Evolutionary conservation across 805 yeast species (phyloP), one percentile per base, ranked within the genome.

Genomic region (Candida morakotiae): DNA sequence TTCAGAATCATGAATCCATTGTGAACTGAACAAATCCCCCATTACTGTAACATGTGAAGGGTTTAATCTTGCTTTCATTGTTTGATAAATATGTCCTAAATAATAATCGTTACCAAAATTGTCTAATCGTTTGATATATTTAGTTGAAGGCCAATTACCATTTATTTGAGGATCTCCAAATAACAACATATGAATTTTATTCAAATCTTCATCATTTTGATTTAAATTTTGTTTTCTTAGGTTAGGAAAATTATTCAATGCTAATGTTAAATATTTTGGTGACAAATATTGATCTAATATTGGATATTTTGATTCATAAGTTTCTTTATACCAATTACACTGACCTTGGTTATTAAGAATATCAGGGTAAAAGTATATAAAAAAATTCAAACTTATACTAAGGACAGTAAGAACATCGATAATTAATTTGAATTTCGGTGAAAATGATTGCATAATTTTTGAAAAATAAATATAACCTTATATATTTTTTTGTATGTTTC

Each of bases 151-250:
- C 83, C 87, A 80, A 48, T 81, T 77, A 2, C 98, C 98, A 44
- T 91, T 85, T 58, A 93, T 89, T 64, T 93, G 98, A 0, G 98
- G 98, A 53, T 93, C 98, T 5, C 98, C 98, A 58, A 88, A 81
- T 5, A 95, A 83, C 45, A 89, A 58, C 60, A 93, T 60, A 44
- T 77, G 77, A 35, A 89, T 73, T 40, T 16, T 13, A 31, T 36
- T 9, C 38, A 34, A 10, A 27, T 24, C 5, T 26, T 34, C n/a
- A 41, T 35, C 10, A 27, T 28, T 6, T 39, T 39, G 22, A 9
- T 38, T 17, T 18, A 26, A 17, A 23, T 9, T 35, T 45, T 47
- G 26, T 50, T 34, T 30, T 16, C 31, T 38, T 22, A 43, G 27
- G 20, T 23, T 10, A n/a, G 60, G 58, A 32, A 55, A 46, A 29